Base-by-base conservation (phyloP, 176 grass and related monocot species). In the Triticum aestivum region DNA sequence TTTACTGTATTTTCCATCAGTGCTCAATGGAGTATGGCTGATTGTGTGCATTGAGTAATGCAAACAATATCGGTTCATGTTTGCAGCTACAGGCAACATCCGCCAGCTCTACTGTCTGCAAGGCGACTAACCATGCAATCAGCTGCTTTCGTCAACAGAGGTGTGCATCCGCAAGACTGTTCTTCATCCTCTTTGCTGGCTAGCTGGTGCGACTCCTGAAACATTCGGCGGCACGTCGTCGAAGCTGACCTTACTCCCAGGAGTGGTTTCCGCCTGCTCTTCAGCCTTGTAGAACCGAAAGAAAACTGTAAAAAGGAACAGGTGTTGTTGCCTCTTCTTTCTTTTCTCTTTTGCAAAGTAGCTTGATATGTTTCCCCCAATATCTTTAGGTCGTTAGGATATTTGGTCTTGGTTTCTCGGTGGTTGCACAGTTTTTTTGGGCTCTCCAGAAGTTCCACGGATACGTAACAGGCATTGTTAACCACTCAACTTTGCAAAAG, bases 21-120 rank as follows among this genome's bases (percentile, higher is more conserved):
- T 33, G 17, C 26, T 54, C 44, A 39, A 6, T 83, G 81, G 5
- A 42, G 49, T 42, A 37, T 42, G 21, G 47, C 14, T 73, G 29
- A 23, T 45, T 18, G 2, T 75, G 4, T 75, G 26, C 59, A 75
- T 42, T 84, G 17, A 58, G 6, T 84, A 78, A 86, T 75, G 18
- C 35, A 82, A 82, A 26, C 23, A 71, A 35, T 90, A n/a, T 9
- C 47, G 11, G 39, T 77, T 81, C 45, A 67, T 89, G 47, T 81
- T 80, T 76, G 62, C 90, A 98, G 96, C 93, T 82, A 96, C 96
- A 0, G 93, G 96, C 56, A 98, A 98, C 78, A 92, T 98, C 65
- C 96, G 93, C 66, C 96, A 96, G 91, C 90, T 98, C 21, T 98
- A 98, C 91, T 96, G 96, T 83, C 92, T 98, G 73, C 96, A 98